Evolutionary conservation across 2,329 filamentous ascomycete genomes (phyloP).

Genomic region (Drechslera avenae): DNA sequence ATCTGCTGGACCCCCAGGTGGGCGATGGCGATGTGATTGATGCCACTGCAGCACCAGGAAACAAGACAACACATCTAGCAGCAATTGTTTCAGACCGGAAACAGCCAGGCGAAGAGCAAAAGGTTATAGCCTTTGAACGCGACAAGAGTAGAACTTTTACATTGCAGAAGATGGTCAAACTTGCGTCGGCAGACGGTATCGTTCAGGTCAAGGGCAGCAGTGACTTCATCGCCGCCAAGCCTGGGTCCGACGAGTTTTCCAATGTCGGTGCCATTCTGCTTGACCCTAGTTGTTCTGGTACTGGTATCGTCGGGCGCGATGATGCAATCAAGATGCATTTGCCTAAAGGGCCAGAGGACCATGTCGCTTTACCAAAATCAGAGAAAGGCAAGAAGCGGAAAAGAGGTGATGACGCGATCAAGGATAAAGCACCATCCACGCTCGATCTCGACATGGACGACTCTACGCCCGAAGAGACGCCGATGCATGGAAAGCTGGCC

Average conservation of each 20-base stretch:
- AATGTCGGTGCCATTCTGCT: conserved; percentile 82
- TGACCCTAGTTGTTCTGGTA: conserved; percentile 94
- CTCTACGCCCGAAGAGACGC: conserved; percentile 47
- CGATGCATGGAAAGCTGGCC: conserved; percentile 38
- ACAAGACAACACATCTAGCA: conserved; percentile 94
- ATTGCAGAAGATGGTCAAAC: conserved; percentile 80
- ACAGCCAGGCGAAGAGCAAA: conserved; percentile 38
- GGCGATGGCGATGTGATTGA: conserved; percentile 82
- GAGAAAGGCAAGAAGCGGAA: conserved; percentile 43
- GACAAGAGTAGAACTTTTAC: conserved; percentile 73
- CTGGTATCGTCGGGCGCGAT: conserved; percentile 89
- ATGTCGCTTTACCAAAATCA: conserved; percentile 28
- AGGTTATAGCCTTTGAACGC: conserved; percentile 80
- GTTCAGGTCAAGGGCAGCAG: conserved; percentile 73
- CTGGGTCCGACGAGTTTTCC: conserved; percentile 63
- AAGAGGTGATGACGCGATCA: conserved; percentile 19
- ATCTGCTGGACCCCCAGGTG: conserved; percentile 72
- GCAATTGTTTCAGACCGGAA: conserved; percentile 65
- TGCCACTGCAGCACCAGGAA: conserved; percentile 91
- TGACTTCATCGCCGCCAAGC: conserved; percentile 82
- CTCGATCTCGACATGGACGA: conserved; percentile 37
- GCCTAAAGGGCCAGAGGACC: conserved; percentile 33
- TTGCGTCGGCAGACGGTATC: conserved; percentile 70
- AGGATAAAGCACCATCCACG: conserved; percentile 13
- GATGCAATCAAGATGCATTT: conserved; percentile 71